These are phyloP conservation scores for Aspergillus neoniger DNA, from an alignment of 2,329 filamentous ascomycete genomes.

Conservation along the genomic window DNA sequence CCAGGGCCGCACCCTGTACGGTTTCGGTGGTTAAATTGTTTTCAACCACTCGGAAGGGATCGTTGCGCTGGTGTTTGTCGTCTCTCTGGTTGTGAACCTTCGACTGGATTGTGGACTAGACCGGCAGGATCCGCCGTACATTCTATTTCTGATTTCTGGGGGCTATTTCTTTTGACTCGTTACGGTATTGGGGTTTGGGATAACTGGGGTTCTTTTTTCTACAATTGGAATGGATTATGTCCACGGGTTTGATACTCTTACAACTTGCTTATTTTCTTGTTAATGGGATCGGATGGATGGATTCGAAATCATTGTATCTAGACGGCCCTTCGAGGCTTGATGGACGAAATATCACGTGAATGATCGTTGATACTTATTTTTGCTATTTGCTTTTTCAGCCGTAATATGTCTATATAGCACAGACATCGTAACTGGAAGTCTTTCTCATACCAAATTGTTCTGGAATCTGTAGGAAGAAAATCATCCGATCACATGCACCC, in stretches of 20 bases:
- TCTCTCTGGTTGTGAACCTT: background rate
- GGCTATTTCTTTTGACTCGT: background rate
- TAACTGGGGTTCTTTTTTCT: background rate
- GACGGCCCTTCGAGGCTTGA: background rate
- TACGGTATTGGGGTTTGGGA: background rate
- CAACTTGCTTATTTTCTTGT: background rate
- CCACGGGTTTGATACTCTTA: background rate
- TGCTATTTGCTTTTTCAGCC: no score
- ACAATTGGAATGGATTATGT: background rate
- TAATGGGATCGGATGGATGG: background rate
- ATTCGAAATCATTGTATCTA: background rate
- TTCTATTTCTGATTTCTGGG: background rate
- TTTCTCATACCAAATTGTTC: no score
- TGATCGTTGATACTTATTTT: no score
- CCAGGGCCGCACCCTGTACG: slow-evolving; percentile 74
- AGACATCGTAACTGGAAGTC: no score
- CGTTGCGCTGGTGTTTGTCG: background rate
- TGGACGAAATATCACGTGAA: background rate
- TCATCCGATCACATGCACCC: background rate
- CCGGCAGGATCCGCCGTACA: background rate
- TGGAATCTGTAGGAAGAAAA: background rate
- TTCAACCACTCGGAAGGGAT: background rate
- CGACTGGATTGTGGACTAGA: background rate
- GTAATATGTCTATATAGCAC: no score
- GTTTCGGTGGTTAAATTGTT: slow-evolving; percentile 74